Conservation (phyloP, 345 rosid species). For the Jatropha curcas region DNA sequence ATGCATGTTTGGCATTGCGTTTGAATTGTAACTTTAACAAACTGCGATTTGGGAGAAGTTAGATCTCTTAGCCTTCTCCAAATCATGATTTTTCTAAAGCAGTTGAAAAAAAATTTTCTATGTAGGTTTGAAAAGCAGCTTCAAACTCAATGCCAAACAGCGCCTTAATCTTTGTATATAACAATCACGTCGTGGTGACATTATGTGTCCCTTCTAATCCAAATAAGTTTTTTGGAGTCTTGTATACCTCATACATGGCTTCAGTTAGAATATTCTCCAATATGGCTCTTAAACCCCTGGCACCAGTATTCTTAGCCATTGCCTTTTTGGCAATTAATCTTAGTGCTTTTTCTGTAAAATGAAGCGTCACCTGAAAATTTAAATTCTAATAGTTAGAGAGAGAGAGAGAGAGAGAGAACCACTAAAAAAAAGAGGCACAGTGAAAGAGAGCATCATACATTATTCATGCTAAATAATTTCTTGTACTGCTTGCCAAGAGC, state of each 20-base stretch:
- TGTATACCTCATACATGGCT: conserved; percentile 91
- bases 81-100: too few relatives aligned
- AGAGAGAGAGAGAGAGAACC: neutral
- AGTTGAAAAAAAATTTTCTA: too few relatives aligned
- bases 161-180: too few relatives aligned
- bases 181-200: too few relatives aligned
- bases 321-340: conserved; percentile 77
- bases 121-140: too few relatives aligned
- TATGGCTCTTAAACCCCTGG: conserved; percentile 88
- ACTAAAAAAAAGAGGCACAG: neutral
- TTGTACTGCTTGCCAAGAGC: conserved; percentile 94
- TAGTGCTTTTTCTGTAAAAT: conserved; percentile 78
- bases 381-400: neutral
- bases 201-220: neutral
- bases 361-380: conserved; percentile 79
- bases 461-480: conserved; percentile 89
- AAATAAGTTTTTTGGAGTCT: neutral
- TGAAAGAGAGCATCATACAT: conserved; percentile 42
- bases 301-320: conserved; percentile 90
- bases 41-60: too few relatives aligned
- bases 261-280: conserved; percentile 87
- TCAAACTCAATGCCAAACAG: too few relatives aligned
- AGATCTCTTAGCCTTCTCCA: too few relatives aligned
- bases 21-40: too few relatives aligned
- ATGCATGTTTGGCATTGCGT: neutral